A percentile compares a stretch with the other conserved stretches of the same genome.
Conservation (phyloP, 371 early-diverging fungal species). For the Apophysomyces elegans region DNA sequence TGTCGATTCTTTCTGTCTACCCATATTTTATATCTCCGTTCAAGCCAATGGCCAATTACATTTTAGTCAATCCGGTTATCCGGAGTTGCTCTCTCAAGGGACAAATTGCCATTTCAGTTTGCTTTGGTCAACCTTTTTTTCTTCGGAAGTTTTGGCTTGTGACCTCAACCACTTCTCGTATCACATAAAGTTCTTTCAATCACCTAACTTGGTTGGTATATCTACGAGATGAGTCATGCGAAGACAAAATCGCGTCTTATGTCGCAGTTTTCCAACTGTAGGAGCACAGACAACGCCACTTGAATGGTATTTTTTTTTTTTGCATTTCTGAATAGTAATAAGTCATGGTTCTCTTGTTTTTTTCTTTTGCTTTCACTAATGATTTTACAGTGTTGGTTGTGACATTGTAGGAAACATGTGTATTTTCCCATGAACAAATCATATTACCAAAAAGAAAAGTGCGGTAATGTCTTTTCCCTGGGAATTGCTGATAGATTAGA, state of each 20-base stretch:
- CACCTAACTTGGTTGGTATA: slow-evolving; percentile 8
- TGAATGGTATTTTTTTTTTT: neutral
- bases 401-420: too few species aligned
- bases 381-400: too few species aligned
- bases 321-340: neutral
- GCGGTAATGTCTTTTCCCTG: neutral
- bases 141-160: neutral
- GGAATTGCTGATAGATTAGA: slow-evolving; percentile 4
- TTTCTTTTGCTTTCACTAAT: too few species aligned
- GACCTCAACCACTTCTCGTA: neutral
- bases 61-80: neutral
- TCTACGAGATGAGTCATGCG: slow-evolving; percentile 3
- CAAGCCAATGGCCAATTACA: neutral
- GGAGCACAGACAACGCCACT: neutral
- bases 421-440: neutral
- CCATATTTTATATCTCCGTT: neutral
- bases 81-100: neutral
- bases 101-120: neutral
- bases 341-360: neutral
- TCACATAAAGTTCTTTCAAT: neutral
- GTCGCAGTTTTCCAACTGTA: neutral
- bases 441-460: neutral
- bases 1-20: neutral
- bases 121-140: neutral
- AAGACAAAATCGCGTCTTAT: neutral